Base-by-base conservation (phyloP, 2,329 filamentous ascomycete species). In the Colletotrichum costaricense region DNA sequence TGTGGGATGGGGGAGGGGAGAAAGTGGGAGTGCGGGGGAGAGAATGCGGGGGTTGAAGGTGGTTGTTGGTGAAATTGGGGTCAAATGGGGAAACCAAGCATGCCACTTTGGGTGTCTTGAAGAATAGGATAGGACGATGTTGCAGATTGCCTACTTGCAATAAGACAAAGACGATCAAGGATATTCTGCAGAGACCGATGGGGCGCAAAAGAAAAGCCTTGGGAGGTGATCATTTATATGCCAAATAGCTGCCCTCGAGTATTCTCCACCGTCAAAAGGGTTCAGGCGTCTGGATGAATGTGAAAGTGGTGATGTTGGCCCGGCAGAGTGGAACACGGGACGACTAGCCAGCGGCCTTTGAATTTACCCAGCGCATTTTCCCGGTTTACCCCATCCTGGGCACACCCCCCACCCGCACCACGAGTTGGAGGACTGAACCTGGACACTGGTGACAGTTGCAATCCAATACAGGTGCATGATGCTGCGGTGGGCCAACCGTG, bases 311-410 rank as follows among this genome's bases (percentile, higher is more conserved):
- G 24, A 71, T 70, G 69, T 66, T 75, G 74, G 69, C 55, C 58
- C 26, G 52, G 63, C 52, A 71, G 56, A 62, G 75, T 74, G 67
- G 75, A 59, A 71, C 42, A 63, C 70, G 73, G 73, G 65, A 76
- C 70, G 70, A 68, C 35, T 67, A 74, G 68, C 70, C 73, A 69
- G 60, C 49, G 54, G 24, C 57, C 46, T 58, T 72, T 55, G 63
- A 64, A 76, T 76, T 76, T 76, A 76, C 35, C 75, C 74, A 76
- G 73, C 62, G 70, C 65, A 72, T 75, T 76, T 74, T 76, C 65
- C 74, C 75, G 71, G 74, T 56, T 67, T 69, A 59, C 66, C 73
- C 73, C 62, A 63, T 73, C 57, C 52, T 59, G 62, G 56, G 35
- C 38, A 63, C 16, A n/a, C 52, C 33, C 33, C 54, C 66, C 65